Conservation (phyloP, 129 eudicot species). For the Solidago caesia region DNA sequence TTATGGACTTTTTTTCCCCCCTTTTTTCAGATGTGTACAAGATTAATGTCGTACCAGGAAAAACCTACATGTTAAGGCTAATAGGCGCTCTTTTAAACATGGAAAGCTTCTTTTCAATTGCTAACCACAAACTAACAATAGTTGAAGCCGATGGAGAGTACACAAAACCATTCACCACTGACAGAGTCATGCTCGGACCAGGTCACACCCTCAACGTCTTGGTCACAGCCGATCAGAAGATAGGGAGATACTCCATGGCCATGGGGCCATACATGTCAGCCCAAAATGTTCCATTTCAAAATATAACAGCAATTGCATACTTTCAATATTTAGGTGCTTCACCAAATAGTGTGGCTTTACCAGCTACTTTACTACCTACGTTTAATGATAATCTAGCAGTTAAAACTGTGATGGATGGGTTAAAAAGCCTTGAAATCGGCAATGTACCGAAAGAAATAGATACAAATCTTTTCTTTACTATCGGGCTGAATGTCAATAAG, state of each 20-base stretch:
- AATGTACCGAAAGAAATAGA: slow-evolving; percentile 62
- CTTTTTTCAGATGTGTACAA: slow-evolving; percentile 52
- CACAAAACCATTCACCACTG: slow-evolving; percentile 63
- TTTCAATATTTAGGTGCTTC: slow-evolving; percentile 63
- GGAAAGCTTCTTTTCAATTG: slow-evolving; percentile 69
- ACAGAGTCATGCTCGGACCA: slow-evolving; percentile 70
- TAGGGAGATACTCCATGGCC: slow-evolving; percentile 67
- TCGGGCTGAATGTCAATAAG: slow-evolving; percentile 65
- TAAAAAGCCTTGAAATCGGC: slow-evolving; percentile 45
- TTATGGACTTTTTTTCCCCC: background rate
- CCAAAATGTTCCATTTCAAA: slow-evolving; percentile 53
- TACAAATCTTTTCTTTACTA: slow-evolving; percentile 60
- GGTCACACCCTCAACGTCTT: slow-evolving; percentile 74
- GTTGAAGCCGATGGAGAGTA: slow-evolving; percentile 79
- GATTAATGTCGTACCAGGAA: slow-evolving; percentile 59
- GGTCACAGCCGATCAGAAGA: slow-evolving; percentile 63
- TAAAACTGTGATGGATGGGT: slow-evolving; percentile 66
- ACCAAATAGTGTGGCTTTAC: slow-evolving; percentile 40
- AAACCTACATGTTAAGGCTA: slow-evolving; percentile 65
- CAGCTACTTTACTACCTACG: slow-evolving; percentile 54
- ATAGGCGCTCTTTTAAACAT: slow-evolving; percentile 68
- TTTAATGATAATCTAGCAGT: slow-evolving; percentile 59
- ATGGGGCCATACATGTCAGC: slow-evolving; percentile 83
- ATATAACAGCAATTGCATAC: slow-evolving; percentile 60
- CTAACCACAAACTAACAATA: slow-evolving; percentile 65